Evolutionary conservation across 2,329 filamentous ascomycete genomes (phyloP).

Genomic region (Aphanocladium album): DNA sequence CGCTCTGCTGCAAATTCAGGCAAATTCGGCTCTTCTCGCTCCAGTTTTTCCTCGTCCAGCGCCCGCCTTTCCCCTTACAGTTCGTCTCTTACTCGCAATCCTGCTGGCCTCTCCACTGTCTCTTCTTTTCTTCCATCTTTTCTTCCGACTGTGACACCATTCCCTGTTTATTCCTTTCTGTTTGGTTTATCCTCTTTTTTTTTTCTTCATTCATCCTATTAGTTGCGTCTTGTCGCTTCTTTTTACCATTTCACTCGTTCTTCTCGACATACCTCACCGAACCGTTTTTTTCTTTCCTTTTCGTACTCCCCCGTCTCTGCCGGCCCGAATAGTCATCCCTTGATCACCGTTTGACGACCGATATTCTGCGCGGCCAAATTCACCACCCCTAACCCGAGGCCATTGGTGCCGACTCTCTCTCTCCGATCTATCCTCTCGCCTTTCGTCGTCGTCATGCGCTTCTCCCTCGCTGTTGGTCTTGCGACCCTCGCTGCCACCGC

Average conservation of each 20-base stretch:
- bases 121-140: constrained; percentile 1
- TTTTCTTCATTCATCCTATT: background rate
- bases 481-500: constrained; percentile 18
- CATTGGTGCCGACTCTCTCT: background rate
- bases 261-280: background rate
- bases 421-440: background rate
- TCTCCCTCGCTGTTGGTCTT: constrained; percentile 18
- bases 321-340: background rate
- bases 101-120: background rate
- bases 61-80: background rate
- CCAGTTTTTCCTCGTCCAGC: background rate
- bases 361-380: background rate
- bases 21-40: background rate
- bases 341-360: background rate
- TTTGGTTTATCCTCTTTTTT: background rate
- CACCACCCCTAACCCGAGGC: background rate
- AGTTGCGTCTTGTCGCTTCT: background rate
- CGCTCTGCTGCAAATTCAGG: background rate
- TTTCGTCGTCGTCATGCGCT: background rate
- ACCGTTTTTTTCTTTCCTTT: background rate
- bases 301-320: background rate
- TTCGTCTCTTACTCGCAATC: background rate
- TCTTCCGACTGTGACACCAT: constrained; percentile 8
- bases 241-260: background rate
- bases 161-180: constrained; percentile 8